Conservation (phyloP, 2,329 filamentous ascomycete genomes). For the Bertia moriformis region DNA sequence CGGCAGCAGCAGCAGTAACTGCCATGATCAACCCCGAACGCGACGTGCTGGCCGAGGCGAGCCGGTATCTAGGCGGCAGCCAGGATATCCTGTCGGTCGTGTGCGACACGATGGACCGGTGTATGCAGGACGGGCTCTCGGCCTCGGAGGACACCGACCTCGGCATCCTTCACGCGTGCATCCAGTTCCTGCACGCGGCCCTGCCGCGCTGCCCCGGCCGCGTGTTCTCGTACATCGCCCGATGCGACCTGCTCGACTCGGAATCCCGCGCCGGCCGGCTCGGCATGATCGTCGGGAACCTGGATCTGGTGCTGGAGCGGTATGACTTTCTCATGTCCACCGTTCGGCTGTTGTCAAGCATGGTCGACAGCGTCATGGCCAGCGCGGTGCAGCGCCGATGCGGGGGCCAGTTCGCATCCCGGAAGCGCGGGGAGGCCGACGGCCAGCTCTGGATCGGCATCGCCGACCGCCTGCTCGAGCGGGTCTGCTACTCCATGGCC, state of each 20-base stretch:
- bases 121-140: slow-evolving; percentile 39
- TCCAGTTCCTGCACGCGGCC: slow-evolving; percentile 67
- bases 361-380: slow-evolving; percentile 62
- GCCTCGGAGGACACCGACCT: slow-evolving; percentile 51
- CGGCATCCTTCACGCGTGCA: slow-evolving; percentile 52
- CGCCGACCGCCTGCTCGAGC: slow-evolving; percentile 63
- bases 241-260: slow-evolving; percentile 65
- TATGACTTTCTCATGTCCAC: slow-evolving; percentile 67
- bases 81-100: slow-evolving; percentile 70
- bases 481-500: slow-evolving; percentile 58
- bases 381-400: slow-evolving; percentile 55
- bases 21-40: slow-evolving; percentile 19
- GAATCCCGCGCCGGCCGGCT: slow-evolving; percentile 66
- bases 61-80: slow-evolving; percentile 36
- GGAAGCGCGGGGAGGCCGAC: slow-evolving; percentile 26
- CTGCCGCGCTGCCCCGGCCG: slow-evolving; percentile 62
- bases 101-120: slow-evolving; percentile 69
- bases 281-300: slow-evolving; percentile 62
- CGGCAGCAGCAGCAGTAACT: too few relatives aligned
- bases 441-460: slow-evolving; percentile 53
- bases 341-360: slow-evolving; percentile 56
- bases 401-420: slow-evolving; percentile 31
- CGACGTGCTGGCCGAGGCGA: slow-evolving; percentile 41
- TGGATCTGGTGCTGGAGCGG: slow-evolving; percentile 63
- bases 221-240: slow-evolving; percentile 78